Base-by-base conservation (phyloP, 2,329 filamentous ascomycete genomes). In the Thelonectria blattea region DNA sequence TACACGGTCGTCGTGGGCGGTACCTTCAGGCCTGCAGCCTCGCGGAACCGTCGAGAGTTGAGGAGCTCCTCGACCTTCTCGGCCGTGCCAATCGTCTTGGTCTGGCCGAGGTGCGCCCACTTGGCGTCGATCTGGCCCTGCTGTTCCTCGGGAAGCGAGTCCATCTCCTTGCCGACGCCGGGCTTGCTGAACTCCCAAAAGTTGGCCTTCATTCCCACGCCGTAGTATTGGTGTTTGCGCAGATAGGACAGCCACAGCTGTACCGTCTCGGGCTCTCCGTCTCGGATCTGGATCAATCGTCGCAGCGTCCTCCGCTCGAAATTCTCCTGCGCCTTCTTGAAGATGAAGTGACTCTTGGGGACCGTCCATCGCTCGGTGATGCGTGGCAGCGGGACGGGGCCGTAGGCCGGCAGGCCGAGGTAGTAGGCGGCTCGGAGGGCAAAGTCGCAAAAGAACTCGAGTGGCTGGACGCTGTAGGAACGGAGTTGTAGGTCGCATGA, bases 131-230 rank as follows among this genome's bases (percentile, higher is more conserved):
- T 68, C n/a, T 77, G 74, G 14, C 74, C 61, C 48, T 64, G 48
- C 17, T 66, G 52, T 6, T 63, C 62, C 39, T 73, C 64, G 15
- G 61, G 61, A 17, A 69, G 58, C 8, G 60, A 45, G 30, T 70
- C 70, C 66, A 70, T 69, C 45, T 63, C 46, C 56, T 69, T 66
- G 14, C 70, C 69, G 5, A 64, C 63, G n/a, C 90, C 89, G 60
- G 93, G 74, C 58, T 85, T 84, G 71, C 90, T 88, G 76, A 92
- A 93, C 73, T 97, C 92, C 88, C 91, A 99, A 51, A 98, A 85
- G 75, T 99, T 97, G 54, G 95, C 95, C 84, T 99, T 99, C 93
- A 99, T 96, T 71, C 95, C 95, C 42, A 98, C 89, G n/a, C 95
- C 95, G 68, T 96, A 91, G 75, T 95, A 96, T 43, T 93, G 91